Conservation (phyloP, 2,329 filamentous ascomycete genomes). For the Geosmithia putterillii region DNA sequence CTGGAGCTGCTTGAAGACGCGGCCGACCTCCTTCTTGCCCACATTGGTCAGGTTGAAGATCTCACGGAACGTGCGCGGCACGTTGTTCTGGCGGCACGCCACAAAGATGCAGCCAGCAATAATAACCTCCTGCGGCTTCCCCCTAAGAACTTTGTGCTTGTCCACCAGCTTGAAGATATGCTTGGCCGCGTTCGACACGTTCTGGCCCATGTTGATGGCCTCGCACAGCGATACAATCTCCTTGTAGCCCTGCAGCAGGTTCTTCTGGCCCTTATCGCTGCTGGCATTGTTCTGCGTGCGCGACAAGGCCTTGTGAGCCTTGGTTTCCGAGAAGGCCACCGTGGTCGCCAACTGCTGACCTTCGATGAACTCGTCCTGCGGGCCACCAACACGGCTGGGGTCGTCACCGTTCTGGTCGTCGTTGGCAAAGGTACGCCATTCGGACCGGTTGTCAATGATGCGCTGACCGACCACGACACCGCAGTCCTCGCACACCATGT, state of each 20-base stretch:
- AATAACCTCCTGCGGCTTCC: constrained; percentile 85
- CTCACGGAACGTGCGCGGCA: constrained; percentile 84
- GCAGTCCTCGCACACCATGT: constrained; percentile 86
- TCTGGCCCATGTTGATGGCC: constrained; percentile 66
- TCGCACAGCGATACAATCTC: constrained; percentile 85
- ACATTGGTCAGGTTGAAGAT: constrained; percentile 90
- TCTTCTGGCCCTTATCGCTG: constrained; percentile 74
- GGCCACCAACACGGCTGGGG: constrained; percentile 94
- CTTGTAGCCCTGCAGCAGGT: constrained; percentile 71
- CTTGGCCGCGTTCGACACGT: constrained; percentile 81
- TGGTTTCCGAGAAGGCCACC: constrained; percentile 72
- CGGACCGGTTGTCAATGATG: constrained; percentile 89
- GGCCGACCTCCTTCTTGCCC: constrained; percentile 92
- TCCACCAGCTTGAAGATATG: constrained; percentile 92
- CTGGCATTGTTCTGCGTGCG: constrained; percentile 79
- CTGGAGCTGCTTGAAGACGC: constrained; percentile 89
- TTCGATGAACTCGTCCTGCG: constrained; percentile 78
- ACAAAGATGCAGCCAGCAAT: constrained; percentile 97
- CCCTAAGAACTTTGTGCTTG: constrained; percentile 87
- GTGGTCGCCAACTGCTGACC: constrained; percentile 80
- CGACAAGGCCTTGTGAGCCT: constrained; percentile 60
- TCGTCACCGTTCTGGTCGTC: constrained; percentile 96
- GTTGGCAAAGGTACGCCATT: constrained; percentile 98
- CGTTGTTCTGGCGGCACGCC: constrained; percentile 79
- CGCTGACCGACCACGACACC: constrained; percentile 83